These are phyloP conservation scores for Fomitopsis schrenkii DNA, from an alignment of 1,284 basidiomycete genomes.

Conservation along the genomic window DNA sequence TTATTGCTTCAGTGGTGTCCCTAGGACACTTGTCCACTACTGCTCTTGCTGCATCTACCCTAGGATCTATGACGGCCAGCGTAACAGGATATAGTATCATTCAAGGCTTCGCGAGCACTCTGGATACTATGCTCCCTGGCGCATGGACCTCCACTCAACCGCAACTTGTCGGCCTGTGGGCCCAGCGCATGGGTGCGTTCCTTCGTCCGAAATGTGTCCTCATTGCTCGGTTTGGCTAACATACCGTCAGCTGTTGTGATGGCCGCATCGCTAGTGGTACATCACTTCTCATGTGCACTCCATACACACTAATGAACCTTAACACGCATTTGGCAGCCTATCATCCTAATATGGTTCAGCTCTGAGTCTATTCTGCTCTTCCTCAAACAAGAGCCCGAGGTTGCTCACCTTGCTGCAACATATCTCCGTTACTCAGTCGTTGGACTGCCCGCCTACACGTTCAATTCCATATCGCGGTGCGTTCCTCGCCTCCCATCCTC, in stretches of 20 bases:
- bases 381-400: constrained; percentile 83
- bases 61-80: constrained; percentile 86
- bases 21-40: constrained; percentile 84
- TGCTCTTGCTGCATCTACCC: constrained; percentile 80
- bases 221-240: not conserved
- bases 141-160: constrained; percentile 89
- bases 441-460: constrained; percentile 87
- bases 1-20: constrained; percentile 73
- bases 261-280: constrained; percentile 51
- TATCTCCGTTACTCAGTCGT: constrained; percentile 80
- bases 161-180: constrained; percentile 84
- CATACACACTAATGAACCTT: not conserved
- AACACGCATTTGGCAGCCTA: constrained; percentile 43
- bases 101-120: constrained; percentile 80
- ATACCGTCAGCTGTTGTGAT: constrained; percentile 58
- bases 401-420: constrained; percentile 72
- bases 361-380: constrained; percentile 75
- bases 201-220: not conserved
- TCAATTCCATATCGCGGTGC: constrained; percentile 67
- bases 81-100: constrained; percentile 71
- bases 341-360: constrained; percentile 73
- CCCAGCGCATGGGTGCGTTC: constrained; percentile 77
- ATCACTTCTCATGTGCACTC: constrained; percentile 21
- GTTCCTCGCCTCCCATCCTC: constrained; percentile 12
- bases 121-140: constrained; percentile 88